Evolutionary conservation across 805 yeast species (phyloP).

Genomic region (Scheffersomyces amazonensis): DNA sequence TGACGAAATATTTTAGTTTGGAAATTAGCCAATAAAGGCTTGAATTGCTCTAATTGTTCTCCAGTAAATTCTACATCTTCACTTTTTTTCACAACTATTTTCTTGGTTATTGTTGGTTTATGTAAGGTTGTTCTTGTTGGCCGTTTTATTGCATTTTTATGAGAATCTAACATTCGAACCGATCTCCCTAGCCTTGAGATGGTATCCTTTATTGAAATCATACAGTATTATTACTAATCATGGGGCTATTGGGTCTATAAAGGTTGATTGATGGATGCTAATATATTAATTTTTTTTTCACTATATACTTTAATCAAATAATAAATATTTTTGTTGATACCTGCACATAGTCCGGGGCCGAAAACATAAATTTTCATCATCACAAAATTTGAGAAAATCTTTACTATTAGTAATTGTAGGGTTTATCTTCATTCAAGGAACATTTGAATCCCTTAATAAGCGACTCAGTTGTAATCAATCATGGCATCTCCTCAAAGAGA

Average conservation of each 20-base stretch:
- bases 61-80: conserved; percentile 3
- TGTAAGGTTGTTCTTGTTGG: neutral
- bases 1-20: conserved; percentile 24
- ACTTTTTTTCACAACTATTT: neutral
- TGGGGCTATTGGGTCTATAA: too few species aligned
- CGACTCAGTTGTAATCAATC: too few species aligned
- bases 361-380: neutral
- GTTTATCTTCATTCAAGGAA: too few species aligned
- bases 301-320: too few species aligned
- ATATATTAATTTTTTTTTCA: too few species aligned
- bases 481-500: conserved; percentile 65
- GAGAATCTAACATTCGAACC: conserved; percentile 22
- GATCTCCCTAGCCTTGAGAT: conserved; percentile 32
- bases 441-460: too few species aligned
- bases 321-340: too few species aligned
- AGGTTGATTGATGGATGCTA: too few species aligned
- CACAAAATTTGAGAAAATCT: too few species aligned
- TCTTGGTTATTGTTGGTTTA: neutral
- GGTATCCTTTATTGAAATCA: conserved; percentile 33
- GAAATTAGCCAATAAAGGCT: conserved; percentile 9
- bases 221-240: too few species aligned
- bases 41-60: neutral
- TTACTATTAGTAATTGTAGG: too few species aligned
- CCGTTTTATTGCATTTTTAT: neutral
- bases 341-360: too few species aligned